Evolutionary conservation across 371 early-diverging fungal genomes (phyloP), one percentile per base, ranked within the genome.

Genomic region (Smittium mucronatum): DNA sequence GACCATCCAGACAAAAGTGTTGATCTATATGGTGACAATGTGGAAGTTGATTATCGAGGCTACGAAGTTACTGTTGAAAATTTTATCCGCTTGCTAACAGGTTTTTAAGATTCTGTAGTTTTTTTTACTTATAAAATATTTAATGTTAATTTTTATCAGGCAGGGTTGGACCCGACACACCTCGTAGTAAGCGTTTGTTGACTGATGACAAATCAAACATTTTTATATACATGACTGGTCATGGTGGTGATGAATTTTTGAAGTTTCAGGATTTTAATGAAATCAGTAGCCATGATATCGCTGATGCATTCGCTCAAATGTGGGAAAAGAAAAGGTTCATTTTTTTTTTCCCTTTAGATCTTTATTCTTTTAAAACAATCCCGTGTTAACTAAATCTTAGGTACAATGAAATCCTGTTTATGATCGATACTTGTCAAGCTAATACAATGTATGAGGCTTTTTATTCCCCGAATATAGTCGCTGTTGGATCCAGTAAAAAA

Each of bases 241-340:
- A 98, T 75, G 98, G 98, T 34, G 98, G 98, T 34, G 94, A 95
- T 73, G 95, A 94, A 71, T 96, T 98, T 73, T 76, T 97, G 63
- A 97, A 97, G 79, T 96, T 97, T 75, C 98, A 96, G 76, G 98
- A 97, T 78, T 87, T 89, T 28, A 95, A 97, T 75, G 98, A 97
- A 77, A 89, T 97, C 67, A 88, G 91, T 69, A 88, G 90, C 29
- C 87, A 91, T 65, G 97, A 96, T 79, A 78, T 97, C 58, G 96
- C 93, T 2, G 95, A 95, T 76, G 91, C 98, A 26, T 92, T 98
- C 72, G 87, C 89, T 65, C 97, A 96, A 76, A 96, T 98, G 98
- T 83, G 83, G 75, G 94, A 95, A 78, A 94, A 94, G 83, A 85
- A 87, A 76, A 78, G 93, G 83, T 68, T 28, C 2, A 36, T 85